A percentile compares a stretch with the other conserved stretches of the same genome.
These are phyloP conservation scores for Chaetomium cochliodes DNA, from an alignment of 495 filamentous ascomycete genomes.

Conservation along the genomic window DNA sequence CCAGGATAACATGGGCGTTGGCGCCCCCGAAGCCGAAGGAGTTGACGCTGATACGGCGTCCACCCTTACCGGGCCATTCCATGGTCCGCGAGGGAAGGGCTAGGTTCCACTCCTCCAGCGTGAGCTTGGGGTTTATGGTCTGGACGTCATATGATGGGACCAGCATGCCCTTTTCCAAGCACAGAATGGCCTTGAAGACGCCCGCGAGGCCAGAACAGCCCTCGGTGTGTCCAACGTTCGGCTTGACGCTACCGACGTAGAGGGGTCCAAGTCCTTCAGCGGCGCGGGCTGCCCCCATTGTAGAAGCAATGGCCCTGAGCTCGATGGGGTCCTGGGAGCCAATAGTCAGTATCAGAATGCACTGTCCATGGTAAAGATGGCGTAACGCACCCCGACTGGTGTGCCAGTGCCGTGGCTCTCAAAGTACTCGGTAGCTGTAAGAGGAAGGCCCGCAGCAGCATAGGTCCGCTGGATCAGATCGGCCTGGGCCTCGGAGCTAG, in stretches of 20 bases:
- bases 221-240: conserved; percentile 58
- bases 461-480: conserved; percentile 20
- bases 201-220: conserved; percentile 50
- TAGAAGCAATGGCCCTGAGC: conserved; percentile 10
- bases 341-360: too few relatives aligned
- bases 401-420: conserved; percentile 56
- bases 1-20: conserved; percentile 45
- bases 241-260: conserved; percentile 42
- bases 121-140: conserved; percentile 42
- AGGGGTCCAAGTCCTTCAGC: too few relatives aligned
- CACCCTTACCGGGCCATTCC: conserved; percentile 25
- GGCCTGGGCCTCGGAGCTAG: conserved; percentile 45
- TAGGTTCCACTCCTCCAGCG: conserved; percentile 40
- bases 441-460: conserved; percentile 29
- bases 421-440: conserved; percentile 42
- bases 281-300: too few relatives aligned
- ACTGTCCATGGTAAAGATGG: too few relatives aligned
- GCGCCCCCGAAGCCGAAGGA: conserved; percentile 47
- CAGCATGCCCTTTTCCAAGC: too few relatives aligned
- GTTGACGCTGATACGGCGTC: conserved; percentile 31
- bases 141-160: too few relatives aligned
- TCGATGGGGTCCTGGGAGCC: conserved; percentile 52
- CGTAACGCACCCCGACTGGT: too few relatives aligned
- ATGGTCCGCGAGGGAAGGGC: too few relatives aligned
- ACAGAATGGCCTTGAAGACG: conserved; percentile 55